Percentiles rank a stretch among this genome's conserved stretches.
Conservation (phyloP, 1,284 basidiomycete species). For the Melampsora abietis-canadensis region DNA sequence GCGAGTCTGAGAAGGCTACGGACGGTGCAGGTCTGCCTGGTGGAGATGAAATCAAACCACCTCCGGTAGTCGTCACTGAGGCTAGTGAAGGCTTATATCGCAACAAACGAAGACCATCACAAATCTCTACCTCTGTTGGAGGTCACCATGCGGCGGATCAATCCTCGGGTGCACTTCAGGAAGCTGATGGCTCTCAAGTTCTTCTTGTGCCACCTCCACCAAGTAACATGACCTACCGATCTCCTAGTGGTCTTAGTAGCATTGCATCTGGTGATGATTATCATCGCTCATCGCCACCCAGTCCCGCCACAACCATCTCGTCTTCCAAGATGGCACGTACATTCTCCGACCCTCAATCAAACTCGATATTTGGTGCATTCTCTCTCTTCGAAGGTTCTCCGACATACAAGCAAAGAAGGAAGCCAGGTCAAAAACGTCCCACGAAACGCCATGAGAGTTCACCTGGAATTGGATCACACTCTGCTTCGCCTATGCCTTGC, state of each 20-base stretch:
- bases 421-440: slow-evolving; percentile 59
- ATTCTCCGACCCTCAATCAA: slow-evolving; percentile 50
- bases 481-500: slow-evolving; percentile 41
- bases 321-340: slow-evolving; percentile 47
- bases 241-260: slow-evolving; percentile 51
- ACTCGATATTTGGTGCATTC: slow-evolving; percentile 65
- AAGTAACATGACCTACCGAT: slow-evolving; percentile 36
- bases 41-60: slow-evolving; percentile 36
- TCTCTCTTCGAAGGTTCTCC: slow-evolving; percentile 76
- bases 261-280: slow-evolving; percentile 56
- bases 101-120: slow-evolving; percentile 35
- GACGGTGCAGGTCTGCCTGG: slow-evolving; percentile 33
- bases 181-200: slow-evolving; percentile 39
- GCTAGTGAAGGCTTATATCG: slow-evolving; percentile 34
- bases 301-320: slow-evolving; percentile 48
- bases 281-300: slow-evolving; percentile 49
- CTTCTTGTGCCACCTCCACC: slow-evolving; percentile 29
- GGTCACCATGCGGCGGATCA: slow-evolving; percentile 8
- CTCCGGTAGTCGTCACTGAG: slow-evolving; percentile 42
- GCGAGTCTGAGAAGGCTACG: neutral
- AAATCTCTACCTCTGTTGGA: slow-evolving; percentile 32
- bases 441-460: slow-evolving; percentile 28
- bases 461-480: slow-evolving; percentile 36
- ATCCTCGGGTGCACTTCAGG: slow-evolving; percentile 26
- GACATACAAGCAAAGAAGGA: slow-evolving; percentile 78